A percentile compares a stretch with the other conserved stretches of the same genome.
These are phyloP conservation scores for Phyllosticta capitalensis DNA, from an alignment of 2,329 filamentous ascomycete genomes.

Conservation along the genomic window DNA sequence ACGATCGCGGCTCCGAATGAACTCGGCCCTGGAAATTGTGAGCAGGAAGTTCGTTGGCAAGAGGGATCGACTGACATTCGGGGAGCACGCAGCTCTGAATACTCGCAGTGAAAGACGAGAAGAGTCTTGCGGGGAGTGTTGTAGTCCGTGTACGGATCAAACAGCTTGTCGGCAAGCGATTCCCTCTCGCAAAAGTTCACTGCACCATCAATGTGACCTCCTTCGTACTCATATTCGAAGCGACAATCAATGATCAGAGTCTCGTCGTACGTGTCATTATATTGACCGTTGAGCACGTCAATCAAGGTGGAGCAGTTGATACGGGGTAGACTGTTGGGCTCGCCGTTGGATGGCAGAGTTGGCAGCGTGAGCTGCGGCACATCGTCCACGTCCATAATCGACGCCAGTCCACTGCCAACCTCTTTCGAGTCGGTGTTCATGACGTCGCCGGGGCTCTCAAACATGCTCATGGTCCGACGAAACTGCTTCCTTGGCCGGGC, in stretches of 20 bases:
- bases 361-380: constrained; percentile 65
- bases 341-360: constrained; percentile 71
- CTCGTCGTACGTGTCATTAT: constrained; percentile 64
- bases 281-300: constrained; percentile 80
- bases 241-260: constrained; percentile 90
- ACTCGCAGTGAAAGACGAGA: constrained; percentile 94
- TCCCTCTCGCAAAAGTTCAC: constrained; percentile 98
- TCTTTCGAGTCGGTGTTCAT: constrained; percentile 58
- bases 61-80: constrained; percentile 55
- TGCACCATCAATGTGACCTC: constrained; percentile 86
- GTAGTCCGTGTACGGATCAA: constrained; percentile 41
- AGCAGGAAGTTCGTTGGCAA: constrained; percentile 10
- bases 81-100: constrained; percentile 90
- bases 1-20: constrained; percentile 82
- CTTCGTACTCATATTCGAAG: constrained; percentile 97
- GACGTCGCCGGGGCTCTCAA: constrained; percentile 80
- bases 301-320: constrained; percentile 76
- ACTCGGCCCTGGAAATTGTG: constrained; percentile 54
- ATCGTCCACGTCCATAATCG: constrained; percentile 78
- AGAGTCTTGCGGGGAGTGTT: constrained; percentile 60
- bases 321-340: constrained; percentile 77
- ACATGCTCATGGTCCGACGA: constrained; percentile 93
- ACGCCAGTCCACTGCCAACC: constrained; percentile 52
- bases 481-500: constrained; percentile 75
- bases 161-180: constrained; percentile 67